Evolutionary conservation across 805 yeast genomes (phyloP).

Genomic region (Ogataea minuta): DNA sequence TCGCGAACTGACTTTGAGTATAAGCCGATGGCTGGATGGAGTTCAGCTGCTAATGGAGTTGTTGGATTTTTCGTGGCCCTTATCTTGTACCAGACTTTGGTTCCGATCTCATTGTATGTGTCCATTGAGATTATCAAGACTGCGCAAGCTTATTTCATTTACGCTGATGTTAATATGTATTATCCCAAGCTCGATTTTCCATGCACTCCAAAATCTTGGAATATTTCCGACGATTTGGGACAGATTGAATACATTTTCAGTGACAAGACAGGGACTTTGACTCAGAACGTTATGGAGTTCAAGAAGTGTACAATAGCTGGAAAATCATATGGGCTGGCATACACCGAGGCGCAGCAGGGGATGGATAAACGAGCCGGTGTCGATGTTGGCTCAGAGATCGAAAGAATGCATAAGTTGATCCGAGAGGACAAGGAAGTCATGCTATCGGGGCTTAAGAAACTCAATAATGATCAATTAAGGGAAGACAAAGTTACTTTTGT

Average conservation of each 20-base stretch:
- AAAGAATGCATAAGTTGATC: conserved; percentile 41
- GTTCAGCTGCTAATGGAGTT: conserved; percentile 63
- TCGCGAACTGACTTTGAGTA: conserved; percentile 60
- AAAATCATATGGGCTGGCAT: conserved; percentile 66
- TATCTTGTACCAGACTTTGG: conserved; percentile 72
- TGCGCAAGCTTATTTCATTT: conserved; percentile 71
- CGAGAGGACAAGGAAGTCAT: conserved; percentile 43
- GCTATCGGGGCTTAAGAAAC: conserved; percentile 41
- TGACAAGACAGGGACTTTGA: conserved; percentile 82
- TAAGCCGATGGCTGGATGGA: conserved; percentile 51
- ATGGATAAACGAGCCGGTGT: conserved; percentile 63
- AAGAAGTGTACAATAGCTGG: conserved; percentile 72
- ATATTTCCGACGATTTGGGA: conserved; percentile 79
- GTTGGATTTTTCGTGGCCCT: conserved; percentile 70
- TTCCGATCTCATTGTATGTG: conserved; percentile 77
- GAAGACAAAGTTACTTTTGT: conserved; percentile 58
- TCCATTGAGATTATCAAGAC: conserved; percentile 80
- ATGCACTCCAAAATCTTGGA: conserved; percentile 80
- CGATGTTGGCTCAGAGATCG: conserved; percentile 51
- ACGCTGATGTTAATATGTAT: conserved; percentile 67
- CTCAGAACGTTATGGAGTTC: conserved; percentile 83
- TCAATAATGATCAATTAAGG: conserved; percentile 48
- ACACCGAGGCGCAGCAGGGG: conserved; percentile 77
- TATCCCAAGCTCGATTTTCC: conserved; percentile 69
- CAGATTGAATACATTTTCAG: conserved; percentile 80